phyloP scores from a whole-genome alignment of 148 eudicot species.

The Rhododendron ferrugineum region DNA sequence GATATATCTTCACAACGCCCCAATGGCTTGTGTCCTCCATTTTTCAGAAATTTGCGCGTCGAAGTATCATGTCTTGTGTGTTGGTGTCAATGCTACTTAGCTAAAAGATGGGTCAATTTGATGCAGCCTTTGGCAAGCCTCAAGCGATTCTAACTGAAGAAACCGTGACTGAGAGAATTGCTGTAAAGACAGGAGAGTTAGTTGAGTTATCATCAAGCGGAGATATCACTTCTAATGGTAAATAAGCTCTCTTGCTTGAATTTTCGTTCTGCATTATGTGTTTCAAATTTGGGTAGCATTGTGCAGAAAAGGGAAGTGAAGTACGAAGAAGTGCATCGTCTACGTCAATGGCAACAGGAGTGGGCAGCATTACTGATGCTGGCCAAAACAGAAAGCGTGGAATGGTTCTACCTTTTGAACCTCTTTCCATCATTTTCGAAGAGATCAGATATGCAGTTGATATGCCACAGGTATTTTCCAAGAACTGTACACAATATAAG shows the following conservation, averaged over 20 bases:
- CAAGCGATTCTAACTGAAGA: slow-evolving; percentile 31
- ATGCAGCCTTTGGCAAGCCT: slow-evolving; percentile 39
- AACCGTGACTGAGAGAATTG: slow-evolving; percentile 22
- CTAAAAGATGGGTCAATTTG: neutral
- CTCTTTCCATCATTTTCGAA: slow-evolving; percentile 34
- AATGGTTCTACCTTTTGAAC: slow-evolving; percentile 42
- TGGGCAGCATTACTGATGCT: slow-evolving; percentile 15
- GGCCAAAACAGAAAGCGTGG: slow-evolving; percentile 25
- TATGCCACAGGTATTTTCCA: slow-evolving; percentile 35
- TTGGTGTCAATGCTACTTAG: neutral
- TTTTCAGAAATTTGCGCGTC: neutral
- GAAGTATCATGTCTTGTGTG: neutral
- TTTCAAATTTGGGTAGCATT: neutral
- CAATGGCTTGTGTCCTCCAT: neutral
- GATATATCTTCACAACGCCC: neutral
- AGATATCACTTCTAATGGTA: slow-evolving; percentile 16
- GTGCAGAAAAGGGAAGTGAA: slow-evolving; percentile 19
- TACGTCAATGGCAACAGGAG: slow-evolving; percentile 20
- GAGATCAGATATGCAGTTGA: slow-evolving; percentile 36
- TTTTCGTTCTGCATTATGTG: neutral
- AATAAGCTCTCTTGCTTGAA: neutral
- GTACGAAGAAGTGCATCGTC: slow-evolving; percentile 17
- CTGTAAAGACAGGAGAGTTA: slow-evolving; percentile 16
- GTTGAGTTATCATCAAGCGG: slow-evolving; percentile 19
- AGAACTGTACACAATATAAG: neutral